Conservation (phyloP, 176 grass and related monocot species). For the Musa beccarii region DNA sequence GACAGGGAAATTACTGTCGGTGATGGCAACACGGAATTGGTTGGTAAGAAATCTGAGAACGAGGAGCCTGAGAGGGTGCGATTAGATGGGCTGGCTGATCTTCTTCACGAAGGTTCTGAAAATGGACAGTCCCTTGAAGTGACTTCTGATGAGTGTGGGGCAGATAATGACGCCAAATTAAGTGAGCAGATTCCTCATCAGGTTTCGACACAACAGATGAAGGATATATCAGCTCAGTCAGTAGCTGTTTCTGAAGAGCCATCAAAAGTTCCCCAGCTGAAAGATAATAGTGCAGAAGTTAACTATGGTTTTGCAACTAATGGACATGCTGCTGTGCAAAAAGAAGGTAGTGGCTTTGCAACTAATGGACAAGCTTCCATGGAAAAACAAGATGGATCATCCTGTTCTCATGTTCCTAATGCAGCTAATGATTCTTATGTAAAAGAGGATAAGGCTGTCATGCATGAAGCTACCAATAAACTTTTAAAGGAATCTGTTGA, state of each 20-base stretch:
- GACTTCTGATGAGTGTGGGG: background rate
- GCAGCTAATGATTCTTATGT: background rate
- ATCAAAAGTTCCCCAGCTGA: background rate
- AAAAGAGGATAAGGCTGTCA: background rate
- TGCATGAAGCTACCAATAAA: background rate
- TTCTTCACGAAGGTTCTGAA: background rate
- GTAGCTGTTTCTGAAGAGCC: background rate
- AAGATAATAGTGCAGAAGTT: background rate
- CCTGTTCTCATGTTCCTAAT: background rate
- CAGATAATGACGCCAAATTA: background rate
- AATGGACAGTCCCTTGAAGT: background rate
- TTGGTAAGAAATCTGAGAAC: background rate
- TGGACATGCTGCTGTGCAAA: background rate
- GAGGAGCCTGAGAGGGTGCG: background rate
- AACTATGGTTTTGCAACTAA: background rate
- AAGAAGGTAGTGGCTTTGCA: background rate
- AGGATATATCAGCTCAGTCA: background rate
- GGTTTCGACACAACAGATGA: background rate
- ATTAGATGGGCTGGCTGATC: background rate
- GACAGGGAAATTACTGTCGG: background rate
- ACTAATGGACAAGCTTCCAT: background rate
- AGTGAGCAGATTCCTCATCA: background rate
- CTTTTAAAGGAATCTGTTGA: conserved; percentile 38
- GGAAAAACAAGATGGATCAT: background rate
- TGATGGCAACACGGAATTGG: background rate